phyloP scores from a whole-genome alignment of 2,329 filamentous ascomycete genomes.

The Exophiala alcalophila region DNA sequence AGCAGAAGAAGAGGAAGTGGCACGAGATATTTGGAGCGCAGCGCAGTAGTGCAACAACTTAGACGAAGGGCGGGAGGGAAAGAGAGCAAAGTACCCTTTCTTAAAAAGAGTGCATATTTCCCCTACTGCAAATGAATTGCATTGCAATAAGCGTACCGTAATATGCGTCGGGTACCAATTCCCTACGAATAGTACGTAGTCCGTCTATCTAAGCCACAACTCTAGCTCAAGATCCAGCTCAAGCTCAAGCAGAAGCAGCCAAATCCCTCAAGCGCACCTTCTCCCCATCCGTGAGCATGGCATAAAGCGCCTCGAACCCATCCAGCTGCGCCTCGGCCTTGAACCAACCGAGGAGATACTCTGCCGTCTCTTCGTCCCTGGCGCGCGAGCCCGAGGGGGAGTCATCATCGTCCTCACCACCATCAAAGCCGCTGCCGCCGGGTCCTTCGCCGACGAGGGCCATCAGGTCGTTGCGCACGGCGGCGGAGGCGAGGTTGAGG shows the following conservation, averaged over 20 bases:
- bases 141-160: too few relatives aligned
- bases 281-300: conserved; percentile 53
- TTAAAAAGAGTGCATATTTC: not conserved
- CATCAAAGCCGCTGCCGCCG: conserved; percentile 48
- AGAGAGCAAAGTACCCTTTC: not conserved
- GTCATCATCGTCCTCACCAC: conserved; percentile 51
- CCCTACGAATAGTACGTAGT: too few relatives aligned
- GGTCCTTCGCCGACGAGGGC: conserved; percentile 47
- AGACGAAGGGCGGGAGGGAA: not conserved
- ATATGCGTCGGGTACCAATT: too few relatives aligned
- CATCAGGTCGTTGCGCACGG: conserved; percentile 76
- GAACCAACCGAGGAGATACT: conserved; percentile 81
- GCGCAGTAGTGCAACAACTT: conserved; percentile 11
- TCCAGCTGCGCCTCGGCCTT: conserved; percentile 51
- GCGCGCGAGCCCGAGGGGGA: conserved; percentile 55
- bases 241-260: conserved; percentile 16
- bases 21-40: conserved; percentile 32
- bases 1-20: conserved; percentile 30
- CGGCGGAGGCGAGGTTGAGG: conserved; percentile 70
- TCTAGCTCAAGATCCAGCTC: too few relatives aligned
- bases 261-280: conserved; percentile 26
- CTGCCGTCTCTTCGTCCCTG: conserved; percentile 86
- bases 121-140: not conserved
- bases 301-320: conserved; percentile 56
- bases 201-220: too few relatives aligned